These are phyloP conservation scores for Aschersonia sp. DNA, from an alignment of 2,329 filamentous ascomycete genomes.

Conservation along the genomic window DNA sequence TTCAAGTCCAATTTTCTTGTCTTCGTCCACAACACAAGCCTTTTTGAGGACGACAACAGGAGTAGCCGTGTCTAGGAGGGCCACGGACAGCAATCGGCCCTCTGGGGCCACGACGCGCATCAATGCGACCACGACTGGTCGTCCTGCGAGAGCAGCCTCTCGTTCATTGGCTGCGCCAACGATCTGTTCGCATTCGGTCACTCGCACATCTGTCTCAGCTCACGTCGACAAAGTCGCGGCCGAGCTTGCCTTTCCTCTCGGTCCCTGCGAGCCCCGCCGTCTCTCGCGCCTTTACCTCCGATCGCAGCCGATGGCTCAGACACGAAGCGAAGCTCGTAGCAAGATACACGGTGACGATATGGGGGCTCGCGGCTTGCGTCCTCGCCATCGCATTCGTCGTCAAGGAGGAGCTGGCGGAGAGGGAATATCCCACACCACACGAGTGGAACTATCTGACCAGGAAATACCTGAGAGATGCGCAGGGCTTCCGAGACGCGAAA, in stretches of 20 bases:
- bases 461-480: constrained; percentile 51
- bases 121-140: constrained; percentile 23
- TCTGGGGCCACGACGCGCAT: constrained; percentile 3
- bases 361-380: constrained; percentile 45
- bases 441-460: constrained; percentile 68
- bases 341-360: constrained; percentile 53
- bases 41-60: no score
- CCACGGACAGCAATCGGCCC: background rate
- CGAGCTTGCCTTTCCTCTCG: constrained; percentile 32
- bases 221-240: constrained; percentile 16
- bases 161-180: constrained; percentile 5
- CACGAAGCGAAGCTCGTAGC: constrained; percentile 56
- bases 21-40: no score
- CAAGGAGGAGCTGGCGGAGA: constrained; percentile 62
- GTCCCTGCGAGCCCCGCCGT: constrained; percentile 35
- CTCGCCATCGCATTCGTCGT: constrained; percentile 49
- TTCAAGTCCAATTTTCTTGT: background rate
- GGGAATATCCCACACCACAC: constrained; percentile 62
- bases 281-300: constrained; percentile 65
- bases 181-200: constrained; percentile 10
- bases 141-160: constrained; percentile 14
- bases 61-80: no score
- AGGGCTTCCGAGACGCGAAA: constrained; percentile 37
- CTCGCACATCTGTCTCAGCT: constrained; percentile 14
- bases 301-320: constrained; percentile 55